Evolutionary conservation across 208 protist species (phyloP).

Genomic region (Leishmania mexicana): DNA sequence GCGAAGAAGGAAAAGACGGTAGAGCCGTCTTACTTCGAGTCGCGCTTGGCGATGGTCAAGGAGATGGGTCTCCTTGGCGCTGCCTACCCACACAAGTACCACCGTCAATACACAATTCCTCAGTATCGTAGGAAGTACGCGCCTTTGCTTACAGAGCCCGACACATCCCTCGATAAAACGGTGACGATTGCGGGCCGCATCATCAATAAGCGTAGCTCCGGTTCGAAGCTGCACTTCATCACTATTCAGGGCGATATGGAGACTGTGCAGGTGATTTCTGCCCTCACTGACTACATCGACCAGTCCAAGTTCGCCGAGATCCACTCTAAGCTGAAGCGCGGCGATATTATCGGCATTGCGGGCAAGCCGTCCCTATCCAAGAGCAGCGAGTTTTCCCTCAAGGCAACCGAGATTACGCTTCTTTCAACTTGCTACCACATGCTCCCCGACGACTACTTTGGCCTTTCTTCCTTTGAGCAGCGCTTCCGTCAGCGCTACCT

Average conservation of each 20-base stretch:
- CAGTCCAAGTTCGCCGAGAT: constrained; percentile 85
- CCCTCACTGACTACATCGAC: constrained; percentile 59
- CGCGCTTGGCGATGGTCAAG: constrained; percentile 88
- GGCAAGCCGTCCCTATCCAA: constrained; percentile 93
- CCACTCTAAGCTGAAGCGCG: constrained; percentile 93
- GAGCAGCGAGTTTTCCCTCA: constrained; percentile 91
- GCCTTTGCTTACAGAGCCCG: constrained; percentile 53
- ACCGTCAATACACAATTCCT: constrained; percentile 84
- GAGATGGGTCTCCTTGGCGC: constrained; percentile 87
- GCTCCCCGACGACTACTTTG: constrained; percentile 96
- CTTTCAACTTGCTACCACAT: constrained; percentile 99
- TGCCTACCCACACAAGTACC: constrained; percentile 98
- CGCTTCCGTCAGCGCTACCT: constrained; percentile 98
- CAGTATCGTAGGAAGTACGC: constrained; percentile 87
- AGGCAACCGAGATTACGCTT: constrained; percentile 82
- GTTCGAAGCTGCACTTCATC: constrained; percentile 97
- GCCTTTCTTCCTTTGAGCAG: constrained; percentile 95
- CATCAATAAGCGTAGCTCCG: constrained; percentile 78
- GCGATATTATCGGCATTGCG: constrained; percentile 98
- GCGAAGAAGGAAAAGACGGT: constrained; percentile 52
- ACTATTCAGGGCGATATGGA: constrained; percentile 94
- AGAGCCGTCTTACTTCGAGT: constrained; percentile 84
- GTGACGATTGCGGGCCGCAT: constrained; percentile 92
- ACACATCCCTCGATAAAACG: constrained; percentile 48
- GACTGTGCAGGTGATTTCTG: constrained; percentile 95